Evolutionary conservation across 2,329 filamentous ascomycete species (phyloP).

Genomic region (Aureobasidium sp.): DNA sequence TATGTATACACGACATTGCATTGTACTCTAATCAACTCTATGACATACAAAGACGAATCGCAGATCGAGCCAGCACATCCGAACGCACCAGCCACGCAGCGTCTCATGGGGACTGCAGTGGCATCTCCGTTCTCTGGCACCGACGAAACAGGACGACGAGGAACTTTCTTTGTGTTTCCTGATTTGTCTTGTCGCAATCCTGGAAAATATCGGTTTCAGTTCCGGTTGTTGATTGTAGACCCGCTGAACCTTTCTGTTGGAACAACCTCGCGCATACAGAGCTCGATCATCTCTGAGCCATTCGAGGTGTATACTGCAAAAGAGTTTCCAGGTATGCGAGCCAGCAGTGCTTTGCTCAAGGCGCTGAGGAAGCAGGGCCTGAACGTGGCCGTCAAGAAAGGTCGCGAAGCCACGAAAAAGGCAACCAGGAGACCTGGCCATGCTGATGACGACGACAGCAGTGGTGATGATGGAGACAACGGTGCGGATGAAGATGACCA

Average conservation of each 20-base stretch:
- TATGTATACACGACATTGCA: constrained; percentile 55
- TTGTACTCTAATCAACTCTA: constrained; percentile 66
- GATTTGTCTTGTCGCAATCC: constrained; percentile 73
- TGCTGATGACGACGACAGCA: constrained; percentile 32
- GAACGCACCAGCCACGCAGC: constrained; percentile 58
- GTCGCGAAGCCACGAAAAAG: constrained; percentile 51
- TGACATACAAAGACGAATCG: constrained; percentile 58
- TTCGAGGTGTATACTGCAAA: constrained; percentile 78
- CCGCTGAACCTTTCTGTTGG: constrained; percentile 49
- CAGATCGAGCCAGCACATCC: constrained; percentile 38
- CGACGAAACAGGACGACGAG: constrained; percentile 64
- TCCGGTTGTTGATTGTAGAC: constrained; percentile 65
- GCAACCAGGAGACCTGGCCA: constrained; percentile 27
- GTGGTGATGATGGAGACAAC: constrained; percentile 29
- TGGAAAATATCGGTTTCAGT: constrained; percentile 65
- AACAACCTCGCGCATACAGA: constrained; percentile 39
- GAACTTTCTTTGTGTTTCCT: constrained; percentile 80
- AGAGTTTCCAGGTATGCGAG: constrained; percentile 77
- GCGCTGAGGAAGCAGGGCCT: constrained; percentile 70
- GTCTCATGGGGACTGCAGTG: constrained; percentile 72
- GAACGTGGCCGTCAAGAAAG: constrained; percentile 79
- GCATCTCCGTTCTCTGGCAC: constrained; percentile 67
- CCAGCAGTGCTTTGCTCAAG: constrained; percentile 66
- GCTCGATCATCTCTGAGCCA: constrained; percentile 54
- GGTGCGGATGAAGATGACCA: constrained; percentile 71